Conservation (phyloP, 1,139 yeast genomes). For the Sugiyamaella paludigena region DNA sequence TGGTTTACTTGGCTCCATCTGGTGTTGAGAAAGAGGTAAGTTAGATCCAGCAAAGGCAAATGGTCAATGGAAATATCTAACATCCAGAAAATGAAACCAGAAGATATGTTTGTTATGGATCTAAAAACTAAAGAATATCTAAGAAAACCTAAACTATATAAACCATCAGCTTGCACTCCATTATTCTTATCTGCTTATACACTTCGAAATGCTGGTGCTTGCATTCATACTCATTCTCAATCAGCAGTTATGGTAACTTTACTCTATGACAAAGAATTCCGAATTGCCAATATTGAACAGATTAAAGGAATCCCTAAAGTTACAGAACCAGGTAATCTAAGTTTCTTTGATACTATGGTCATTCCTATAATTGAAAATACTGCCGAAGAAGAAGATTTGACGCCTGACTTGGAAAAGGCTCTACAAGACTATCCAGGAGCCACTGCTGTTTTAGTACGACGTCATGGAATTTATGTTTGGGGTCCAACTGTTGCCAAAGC, state of each 20-base stretch:
- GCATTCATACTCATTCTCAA: slow-evolving; percentile 93
- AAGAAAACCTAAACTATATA: slow-evolving; percentile 61
- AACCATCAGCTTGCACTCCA: slow-evolving; percentile 94
- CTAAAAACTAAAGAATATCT: slow-evolving; percentile 53
- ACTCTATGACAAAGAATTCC: slow-evolving; percentile 66
- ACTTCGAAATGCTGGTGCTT: slow-evolving; percentile 79
- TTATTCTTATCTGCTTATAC: slow-evolving; percentile 75
- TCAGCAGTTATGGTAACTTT: slow-evolving; percentile 78
- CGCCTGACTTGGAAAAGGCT: slow-evolving; percentile 59
- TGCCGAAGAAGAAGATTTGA: slow-evolving; percentile 82
- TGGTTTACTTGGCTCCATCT: slow-evolving; percentile 82
- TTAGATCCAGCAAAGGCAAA: too few relatives aligned
- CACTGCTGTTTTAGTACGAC: slow-evolving; percentile 82
- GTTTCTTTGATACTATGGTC: slow-evolving; percentile 68
- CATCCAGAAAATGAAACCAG: slow-evolving; percentile 59
- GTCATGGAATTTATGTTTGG: slow-evolving; percentile 97
- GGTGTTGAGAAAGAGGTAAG: slow-evolving; percentile 84
- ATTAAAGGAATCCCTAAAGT: slow-evolving; percentile 85
- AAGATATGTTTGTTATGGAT: slow-evolving; percentile 78
- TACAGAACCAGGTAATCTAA: slow-evolving; percentile 64
- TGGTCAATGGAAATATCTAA: background rate
- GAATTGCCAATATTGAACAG: slow-evolving; percentile 81
- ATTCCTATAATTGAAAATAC: slow-evolving; percentile 91
- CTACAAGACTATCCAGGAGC: slow-evolving; percentile 68
- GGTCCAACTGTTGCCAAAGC: slow-evolving; percentile 93